A percentile compares a stretch with the other conserved stretches of the same genome.
Conservation (phyloP, 345 rosid species). For the Pistacia atlantica region DNA sequence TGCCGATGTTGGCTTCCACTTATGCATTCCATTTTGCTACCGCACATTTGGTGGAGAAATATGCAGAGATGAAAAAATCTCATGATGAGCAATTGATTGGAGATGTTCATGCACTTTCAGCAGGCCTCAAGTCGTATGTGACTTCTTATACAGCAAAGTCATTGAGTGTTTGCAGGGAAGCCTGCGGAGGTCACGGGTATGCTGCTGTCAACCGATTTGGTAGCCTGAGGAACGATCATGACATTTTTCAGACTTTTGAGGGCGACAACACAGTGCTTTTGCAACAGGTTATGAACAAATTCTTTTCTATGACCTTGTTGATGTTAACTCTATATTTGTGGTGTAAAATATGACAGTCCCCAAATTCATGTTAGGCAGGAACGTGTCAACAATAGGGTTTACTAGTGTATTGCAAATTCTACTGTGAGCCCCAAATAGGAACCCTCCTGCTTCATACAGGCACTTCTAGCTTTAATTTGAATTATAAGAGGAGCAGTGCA, state of each 20-base stretch:
- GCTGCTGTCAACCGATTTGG: conserved; percentile 99
- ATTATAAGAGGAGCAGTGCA: neutral
- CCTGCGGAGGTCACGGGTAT: conserved; percentile 99
- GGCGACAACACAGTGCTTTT: conserved; percentile 99
- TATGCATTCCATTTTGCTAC: conserved; percentile 94
- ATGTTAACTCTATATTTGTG: neutral
- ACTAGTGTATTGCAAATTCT: neutral
- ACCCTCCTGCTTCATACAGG: neutral
- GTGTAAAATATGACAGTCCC: neutral
- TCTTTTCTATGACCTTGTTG: neutral
- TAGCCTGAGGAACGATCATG: conserved; percentile 94
- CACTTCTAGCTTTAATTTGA: neutral
- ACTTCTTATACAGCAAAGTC: conserved; percentile 91
- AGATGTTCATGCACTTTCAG: conserved; percentile 94
- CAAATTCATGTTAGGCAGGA: neutral
- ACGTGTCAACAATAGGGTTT: neutral
- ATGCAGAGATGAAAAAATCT: conserved; percentile 78
- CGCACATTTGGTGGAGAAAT: conserved; percentile 69
- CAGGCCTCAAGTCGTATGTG: conserved; percentile 95
- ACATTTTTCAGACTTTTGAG: conserved; percentile 96
- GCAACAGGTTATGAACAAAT: conserved; percentile 60
- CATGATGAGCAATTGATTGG: conserved; percentile 80
- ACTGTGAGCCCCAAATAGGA: neutral
- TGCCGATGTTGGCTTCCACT: conserved; percentile 98
- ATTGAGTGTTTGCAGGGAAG: conserved; percentile 86